Base-by-base conservation (phyloP, 2,329 filamentous ascomycete species). In the Ceratocystiopsis minuta region DNA sequence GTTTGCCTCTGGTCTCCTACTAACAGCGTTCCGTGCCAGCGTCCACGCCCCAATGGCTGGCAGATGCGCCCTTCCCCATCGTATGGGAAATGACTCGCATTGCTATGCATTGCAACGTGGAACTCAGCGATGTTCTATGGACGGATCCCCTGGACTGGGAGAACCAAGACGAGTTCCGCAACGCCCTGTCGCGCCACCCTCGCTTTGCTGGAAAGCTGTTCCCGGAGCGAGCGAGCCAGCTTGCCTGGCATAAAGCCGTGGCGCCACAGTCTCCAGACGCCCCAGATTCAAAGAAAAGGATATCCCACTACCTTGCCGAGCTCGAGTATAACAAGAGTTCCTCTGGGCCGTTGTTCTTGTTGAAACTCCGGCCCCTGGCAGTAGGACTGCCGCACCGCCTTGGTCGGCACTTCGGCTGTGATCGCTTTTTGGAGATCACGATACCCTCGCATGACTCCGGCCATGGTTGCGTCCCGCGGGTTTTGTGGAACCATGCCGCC, bases 371-470 rank as follows among this genome's bases (percentile, higher is more conserved):
- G 2, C 65, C 69, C 0, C 50, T 75, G 2, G 59, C 55, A 11
- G 51, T 74, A 2, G 67, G 72, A 20, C 51, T 60, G 3, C 58
- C 66, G 0, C 63, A 73, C 52, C 66, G 74, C 2, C 53, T 78
- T 0, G 57, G 58, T 16, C 64, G 74, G 13, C 65, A 65, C 5
- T 75, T 75, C 47, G 72, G 74, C 0, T 55, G 64, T 0, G 72
- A 78, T 47, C 62, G 74, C 0, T 76, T 76, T 37, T 46, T 78
- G 1, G 70, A 77, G 41, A 44, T 78, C 0, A 52, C 63, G 5
- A 57, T 76, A 6, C 72, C 73, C 0, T 60, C 60, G 0, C 57
- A 63, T 0, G 55, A 51, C 1, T 54, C 53, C 0, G 54, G 50
- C 3, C 48, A 55, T 2, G 50, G 53, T 0, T 9, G 15, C 0